Percentiles rank a stretch among this genome's conserved stretches.
Conservation (phyloP, 352 stramenopile species). For the Globisporangium viniferum region DNA sequence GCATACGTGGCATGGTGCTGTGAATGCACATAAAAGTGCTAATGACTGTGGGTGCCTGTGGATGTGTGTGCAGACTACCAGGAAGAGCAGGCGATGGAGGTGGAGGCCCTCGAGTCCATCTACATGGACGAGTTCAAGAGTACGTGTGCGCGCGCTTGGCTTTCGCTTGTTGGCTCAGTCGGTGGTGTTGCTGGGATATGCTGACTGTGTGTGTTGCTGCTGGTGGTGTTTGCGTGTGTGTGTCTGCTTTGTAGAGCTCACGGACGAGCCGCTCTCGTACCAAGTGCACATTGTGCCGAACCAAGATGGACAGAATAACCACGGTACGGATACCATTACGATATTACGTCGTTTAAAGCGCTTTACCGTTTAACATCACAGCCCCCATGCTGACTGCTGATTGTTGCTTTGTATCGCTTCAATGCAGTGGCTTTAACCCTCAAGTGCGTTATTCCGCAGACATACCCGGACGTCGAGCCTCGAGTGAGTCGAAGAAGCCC, state of each 20-base stretch:
- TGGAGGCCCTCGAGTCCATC: slow-evolving; percentile 86
- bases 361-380: background rate
- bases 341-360: background rate
- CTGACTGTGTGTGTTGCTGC: slow-evolving; percentile 2
- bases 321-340: slow-evolving; percentile 33
- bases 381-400: background rate
- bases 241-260: slow-evolving; percentile 45
- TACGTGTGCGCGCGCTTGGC: slow-evolving; percentile 24
- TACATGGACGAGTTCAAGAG: slow-evolving; percentile 90
- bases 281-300: slow-evolving; percentile 83
- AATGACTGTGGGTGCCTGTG: background rate
- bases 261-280: slow-evolving; percentile 67
- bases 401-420: background rate
- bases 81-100: slow-evolving; percentile 87
- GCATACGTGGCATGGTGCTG: background rate
- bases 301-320: slow-evolving; percentile 81
- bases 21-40: background rate
- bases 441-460: slow-evolving; percentile 70
- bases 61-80: slow-evolving; percentile 64
- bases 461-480: slow-evolving; percentile 76
- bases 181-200: background rate
- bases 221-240: background rate
- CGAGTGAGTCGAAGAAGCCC: slow-evolving; percentile 24
- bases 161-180: background rate
- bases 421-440: slow-evolving; percentile 61